phyloP scores from a whole-genome alignment of 2,329 filamentous ascomycete species.

The Colletotrichum horii region DNA sequence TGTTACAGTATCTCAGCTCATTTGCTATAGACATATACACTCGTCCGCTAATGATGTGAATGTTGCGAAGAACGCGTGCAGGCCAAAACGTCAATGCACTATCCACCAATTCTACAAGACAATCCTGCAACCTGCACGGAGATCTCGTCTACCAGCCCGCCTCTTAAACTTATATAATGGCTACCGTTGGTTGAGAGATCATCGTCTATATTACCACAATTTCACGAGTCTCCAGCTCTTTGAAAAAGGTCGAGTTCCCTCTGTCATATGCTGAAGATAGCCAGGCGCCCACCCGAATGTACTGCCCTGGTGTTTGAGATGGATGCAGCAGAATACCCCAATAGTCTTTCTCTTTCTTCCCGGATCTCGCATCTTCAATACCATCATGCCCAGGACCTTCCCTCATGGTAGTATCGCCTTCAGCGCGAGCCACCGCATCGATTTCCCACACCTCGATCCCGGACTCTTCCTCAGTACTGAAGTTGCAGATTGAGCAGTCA shows the following conservation, averaged over 20 bases:
- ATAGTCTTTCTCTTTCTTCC: background rate
- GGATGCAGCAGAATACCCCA: background rate
- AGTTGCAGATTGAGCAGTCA: background rate
- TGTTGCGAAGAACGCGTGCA: too few relatives aligned
- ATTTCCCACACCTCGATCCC: rapidly evolving
- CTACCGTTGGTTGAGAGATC: too few relatives aligned
- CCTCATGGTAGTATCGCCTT: background rate
- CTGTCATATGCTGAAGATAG: background rate
- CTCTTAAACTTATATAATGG: too few relatives aligned
- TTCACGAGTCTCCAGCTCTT: background rate
- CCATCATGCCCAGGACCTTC: background rate
- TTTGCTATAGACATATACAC: too few relatives aligned
- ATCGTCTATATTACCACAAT: background rate
- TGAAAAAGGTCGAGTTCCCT: rapidly evolving
- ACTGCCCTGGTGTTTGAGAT: background rate
- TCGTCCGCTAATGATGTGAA: too few relatives aligned
- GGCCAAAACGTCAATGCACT: too few relatives aligned
- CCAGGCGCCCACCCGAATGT: background rate
- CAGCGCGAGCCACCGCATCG: background rate
- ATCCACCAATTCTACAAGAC: too few relatives aligned
- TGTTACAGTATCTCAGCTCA: too few relatives aligned
- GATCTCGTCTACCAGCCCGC: too few relatives aligned
- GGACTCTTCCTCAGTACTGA: background rate
- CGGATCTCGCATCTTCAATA: too few relatives aligned
- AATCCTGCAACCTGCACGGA: too few relatives aligned